phyloP scores from a whole-genome alignment of 2,329 filamentous ascomycete species.

The Neurospora sp. region DNA sequence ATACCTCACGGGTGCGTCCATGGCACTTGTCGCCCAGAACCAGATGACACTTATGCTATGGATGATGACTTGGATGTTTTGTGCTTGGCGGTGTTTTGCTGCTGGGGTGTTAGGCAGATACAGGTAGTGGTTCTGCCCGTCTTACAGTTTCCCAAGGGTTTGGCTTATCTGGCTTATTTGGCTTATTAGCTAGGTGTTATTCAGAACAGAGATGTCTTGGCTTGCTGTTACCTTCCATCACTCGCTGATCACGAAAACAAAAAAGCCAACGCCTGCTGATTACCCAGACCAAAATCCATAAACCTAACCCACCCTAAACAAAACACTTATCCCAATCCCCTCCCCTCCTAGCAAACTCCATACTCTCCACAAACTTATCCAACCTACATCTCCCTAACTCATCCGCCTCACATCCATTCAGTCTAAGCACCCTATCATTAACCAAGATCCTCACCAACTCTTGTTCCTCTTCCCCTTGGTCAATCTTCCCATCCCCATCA shows the following conservation, averaged over 20 bases:
- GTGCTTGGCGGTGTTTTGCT: background rate
- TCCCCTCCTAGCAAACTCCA: conserved; percentile 61
- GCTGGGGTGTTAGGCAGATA: background rate
- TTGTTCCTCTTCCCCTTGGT: conserved; percentile 30
- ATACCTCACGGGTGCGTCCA: too few relatives aligned
- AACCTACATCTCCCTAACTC: conserved; percentile 59
- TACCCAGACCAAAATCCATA: background rate
- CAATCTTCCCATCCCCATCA: conserved; percentile 2
- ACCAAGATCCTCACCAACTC: conserved; percentile 71
- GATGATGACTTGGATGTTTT: background rate
- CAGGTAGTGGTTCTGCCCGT: background rate
- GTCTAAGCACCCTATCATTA: conserved; percentile 70
- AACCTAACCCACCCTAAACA: conserved; percentile 1
- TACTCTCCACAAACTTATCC: conserved; percentile 59
- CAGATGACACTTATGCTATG: too few relatives aligned
- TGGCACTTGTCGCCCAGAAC: too few relatives aligned
- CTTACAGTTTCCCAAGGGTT: background rate
- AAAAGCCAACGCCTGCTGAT: background rate
- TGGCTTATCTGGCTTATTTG: too few relatives aligned
- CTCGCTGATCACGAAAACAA: background rate
- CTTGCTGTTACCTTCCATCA: background rate
- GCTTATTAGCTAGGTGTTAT: background rate
- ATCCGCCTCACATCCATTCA: conserved; percentile 63
- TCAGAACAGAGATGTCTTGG: background rate
- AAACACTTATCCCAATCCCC: conserved; percentile 64